Conservation (phyloP, 2,329 filamentous ascomycete genomes). For the Neophaeococcomyces aloes region DNA sequence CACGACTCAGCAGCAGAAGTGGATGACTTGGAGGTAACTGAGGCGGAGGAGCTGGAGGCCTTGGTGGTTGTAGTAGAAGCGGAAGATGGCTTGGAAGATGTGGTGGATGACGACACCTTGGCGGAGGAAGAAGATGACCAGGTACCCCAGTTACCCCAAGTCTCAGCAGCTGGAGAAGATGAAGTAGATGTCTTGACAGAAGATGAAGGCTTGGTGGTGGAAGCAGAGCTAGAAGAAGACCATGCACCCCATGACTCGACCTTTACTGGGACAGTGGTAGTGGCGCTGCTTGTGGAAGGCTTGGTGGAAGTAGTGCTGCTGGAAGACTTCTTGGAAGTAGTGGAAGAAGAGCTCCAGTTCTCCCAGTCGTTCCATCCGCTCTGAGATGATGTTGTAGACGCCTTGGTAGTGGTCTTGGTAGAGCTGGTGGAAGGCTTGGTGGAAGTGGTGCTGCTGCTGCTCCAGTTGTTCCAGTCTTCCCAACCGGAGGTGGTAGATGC, state of each 20-base stretch:
- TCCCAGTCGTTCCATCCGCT: background rate
- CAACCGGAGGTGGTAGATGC: background rate
- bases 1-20: too few species aligned
- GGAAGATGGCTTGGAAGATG: background rate
- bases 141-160: background rate
- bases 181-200: background rate
- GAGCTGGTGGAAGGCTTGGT: background rate
- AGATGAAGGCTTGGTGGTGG: background rate
- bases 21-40: constrained; percentile 9
- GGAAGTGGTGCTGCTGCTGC: background rate
- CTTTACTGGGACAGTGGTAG: background rate
- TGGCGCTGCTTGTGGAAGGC: background rate
- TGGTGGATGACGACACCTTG: background rate
- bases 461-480: background rate
- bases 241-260: background rate
- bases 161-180: constrained; percentile 1
- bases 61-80: background rate
- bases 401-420: background rate
- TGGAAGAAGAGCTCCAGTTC: background rate
- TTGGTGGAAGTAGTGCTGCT: background rate
- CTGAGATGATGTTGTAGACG: background rate
- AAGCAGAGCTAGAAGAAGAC: constrained; percentile 1
- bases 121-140: background rate
- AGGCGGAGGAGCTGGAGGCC: too few species aligned
- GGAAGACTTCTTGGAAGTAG: background rate